phyloP scores from a whole-genome alignment of 495 filamentous ascomycete species.

The Penicillium manginii region DNA sequence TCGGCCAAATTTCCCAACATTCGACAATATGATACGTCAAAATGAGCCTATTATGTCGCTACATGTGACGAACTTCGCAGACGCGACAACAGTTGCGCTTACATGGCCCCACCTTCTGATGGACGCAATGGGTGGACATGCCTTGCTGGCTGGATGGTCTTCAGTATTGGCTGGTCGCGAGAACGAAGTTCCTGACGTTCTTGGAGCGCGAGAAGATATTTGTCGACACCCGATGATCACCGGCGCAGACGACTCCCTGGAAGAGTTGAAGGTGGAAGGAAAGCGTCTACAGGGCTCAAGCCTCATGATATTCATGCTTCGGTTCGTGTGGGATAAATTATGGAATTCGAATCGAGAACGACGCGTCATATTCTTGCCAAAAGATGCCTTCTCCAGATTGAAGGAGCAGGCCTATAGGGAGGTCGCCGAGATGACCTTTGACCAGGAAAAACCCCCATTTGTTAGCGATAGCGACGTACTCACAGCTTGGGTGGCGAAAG shows the following conservation, averaged over 20 bases:
- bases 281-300: slow-evolving; percentile 8
- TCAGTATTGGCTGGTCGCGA: slow-evolving; percentile 22
- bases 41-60: slow-evolving; percentile 50
- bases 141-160: slow-evolving; percentile 24
- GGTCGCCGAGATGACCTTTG: neutral
- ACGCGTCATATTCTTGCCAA: slow-evolving; percentile 15
- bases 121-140: slow-evolving; percentile 46
- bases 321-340: slow-evolving; percentile 19
- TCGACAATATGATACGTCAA: slow-evolving; percentile 45
- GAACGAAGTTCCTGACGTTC: slow-evolving; percentile 19
- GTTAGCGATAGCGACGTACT: slow-evolving; percentile 24
- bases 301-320: slow-evolving; percentile 11
- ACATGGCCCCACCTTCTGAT: slow-evolving; percentile 51
- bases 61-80: slow-evolving; percentile 50
- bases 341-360: slow-evolving; percentile 12
- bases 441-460: slow-evolving; percentile 5
- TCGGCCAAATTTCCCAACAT: slow-evolving; percentile 15
- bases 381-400: slow-evolving; percentile 6
- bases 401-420: slow-evolving; percentile 1
- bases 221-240: slow-evolving; percentile 8
- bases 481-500: slow-evolving; percentile 16
- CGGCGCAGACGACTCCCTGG: neutral
- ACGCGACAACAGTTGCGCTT: slow-evolving; percentile 51
- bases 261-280: slow-evolving; percentile 12
- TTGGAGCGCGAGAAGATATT: slow-evolving; percentile 23